Evolutionary conservation across 2,329 filamentous ascomycete species (phyloP).

Genomic region (Phialophora expanda): DNA sequence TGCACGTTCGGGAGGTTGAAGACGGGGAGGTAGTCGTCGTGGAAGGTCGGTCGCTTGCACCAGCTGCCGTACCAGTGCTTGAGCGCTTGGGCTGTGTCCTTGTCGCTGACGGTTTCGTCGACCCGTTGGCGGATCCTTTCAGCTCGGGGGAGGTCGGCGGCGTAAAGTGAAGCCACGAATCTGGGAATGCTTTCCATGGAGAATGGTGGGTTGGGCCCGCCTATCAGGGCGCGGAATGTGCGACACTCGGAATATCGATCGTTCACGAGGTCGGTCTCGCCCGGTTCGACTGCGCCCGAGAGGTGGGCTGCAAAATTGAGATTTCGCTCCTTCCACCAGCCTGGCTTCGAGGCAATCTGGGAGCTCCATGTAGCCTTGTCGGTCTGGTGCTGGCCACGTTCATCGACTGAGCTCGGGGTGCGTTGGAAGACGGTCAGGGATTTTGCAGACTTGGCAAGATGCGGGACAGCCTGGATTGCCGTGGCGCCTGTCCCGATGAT

Average conservation of each 20-base stretch:
- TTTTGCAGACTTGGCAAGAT: conserved; percentile 48
- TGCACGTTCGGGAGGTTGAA: conserved; percentile 46
- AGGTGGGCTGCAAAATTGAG: conserved; percentile 15
- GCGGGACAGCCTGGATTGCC: conserved; percentile 26
- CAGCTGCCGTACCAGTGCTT: conserved; percentile 64
- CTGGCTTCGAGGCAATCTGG: conserved; percentile 4
- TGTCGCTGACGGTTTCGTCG: conserved; percentile 57
- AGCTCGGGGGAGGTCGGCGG: conserved; percentile 50
- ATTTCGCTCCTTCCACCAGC: conserved; percentile 21
- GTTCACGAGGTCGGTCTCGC: conserved; percentile 12
- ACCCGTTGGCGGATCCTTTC: conserved; percentile 56
- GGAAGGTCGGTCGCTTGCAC: conserved; percentile 67
- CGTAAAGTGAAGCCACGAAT: conserved; percentile 32
- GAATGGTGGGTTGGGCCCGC: conserved; percentile 5
- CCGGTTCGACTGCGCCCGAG: conserved; percentile 2
- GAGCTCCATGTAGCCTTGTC: background rate
- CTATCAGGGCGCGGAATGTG: conserved; percentile 7
- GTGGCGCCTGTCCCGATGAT: conserved; percentile 32
- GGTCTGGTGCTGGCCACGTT: conserved; percentile 14
- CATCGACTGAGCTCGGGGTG: conserved; percentile 48
- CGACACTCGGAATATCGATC: conserved; percentile 1
- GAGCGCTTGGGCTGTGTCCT: conserved; percentile 56
- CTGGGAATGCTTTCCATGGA: conserved; percentile 5
- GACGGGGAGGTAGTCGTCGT: conserved; percentile 53
- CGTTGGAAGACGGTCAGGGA: conserved; percentile 44